Evolutionary conservation across 768 basidiomycete genomes (phyloP).

Genomic region (Mycena rosella): DNA sequence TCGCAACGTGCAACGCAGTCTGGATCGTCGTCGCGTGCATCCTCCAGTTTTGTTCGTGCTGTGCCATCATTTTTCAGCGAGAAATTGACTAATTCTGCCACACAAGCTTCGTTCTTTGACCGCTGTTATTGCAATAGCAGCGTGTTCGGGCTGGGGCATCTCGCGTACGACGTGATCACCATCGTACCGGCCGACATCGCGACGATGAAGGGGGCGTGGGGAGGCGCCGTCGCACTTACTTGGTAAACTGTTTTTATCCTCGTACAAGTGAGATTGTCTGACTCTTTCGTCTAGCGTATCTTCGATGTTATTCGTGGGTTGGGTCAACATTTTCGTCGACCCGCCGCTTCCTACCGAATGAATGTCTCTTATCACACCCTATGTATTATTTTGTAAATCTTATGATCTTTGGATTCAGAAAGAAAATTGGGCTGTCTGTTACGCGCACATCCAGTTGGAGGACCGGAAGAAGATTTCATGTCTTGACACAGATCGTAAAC

Average conservation of each 20-base stretch:
- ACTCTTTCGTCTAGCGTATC: constrained; percentile 11
- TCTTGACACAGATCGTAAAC: no score
- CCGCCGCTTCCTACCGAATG: constrained; percentile 26
- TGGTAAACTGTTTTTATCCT: constrained; percentile 2
- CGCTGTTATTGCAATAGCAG: constrained; percentile 54
- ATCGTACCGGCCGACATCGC: constrained; percentile 38
- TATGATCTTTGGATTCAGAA: no score
- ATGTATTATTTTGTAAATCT: not conserved
- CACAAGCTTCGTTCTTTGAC: constrained; percentile 44
- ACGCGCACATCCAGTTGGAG: no score
- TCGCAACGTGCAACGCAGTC: constrained; percentile 47
- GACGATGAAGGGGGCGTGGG: constrained; percentile 49
- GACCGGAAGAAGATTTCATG: no score
- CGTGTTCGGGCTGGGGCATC: constrained; percentile 42
- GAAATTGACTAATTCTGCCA: not conserved
- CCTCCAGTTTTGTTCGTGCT: constrained; percentile 43
- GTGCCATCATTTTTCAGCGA: not conserved
- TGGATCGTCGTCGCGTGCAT: constrained; percentile 47
- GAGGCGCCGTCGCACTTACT: constrained; percentile 50
- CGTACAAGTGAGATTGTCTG: not conserved
- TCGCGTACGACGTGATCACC: constrained; percentile 48
- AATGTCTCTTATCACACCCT: no score
- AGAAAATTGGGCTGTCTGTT: no score
- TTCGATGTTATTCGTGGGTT: constrained; percentile 12
- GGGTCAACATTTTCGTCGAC: constrained; percentile 22